These are phyloP conservation scores for Coniochaeta sp. DNA, from an alignment of 2,329 filamentous ascomycete genomes.

Conservation along the genomic window DNA sequence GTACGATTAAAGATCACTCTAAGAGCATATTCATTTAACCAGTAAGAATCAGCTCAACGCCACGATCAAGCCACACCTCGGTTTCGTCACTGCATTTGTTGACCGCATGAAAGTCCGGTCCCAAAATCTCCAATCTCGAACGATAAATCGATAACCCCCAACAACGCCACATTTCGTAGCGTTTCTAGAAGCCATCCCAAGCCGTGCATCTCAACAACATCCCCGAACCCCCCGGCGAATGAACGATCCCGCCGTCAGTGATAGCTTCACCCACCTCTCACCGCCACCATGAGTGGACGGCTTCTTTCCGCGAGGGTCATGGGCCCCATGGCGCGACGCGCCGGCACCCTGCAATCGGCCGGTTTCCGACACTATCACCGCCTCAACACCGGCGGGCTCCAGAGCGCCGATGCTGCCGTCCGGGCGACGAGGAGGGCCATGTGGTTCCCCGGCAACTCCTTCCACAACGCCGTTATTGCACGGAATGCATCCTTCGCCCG, in stretches of 20 bases:
- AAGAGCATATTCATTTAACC: too few species aligned
- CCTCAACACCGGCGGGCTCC: constrained; percentile 60
- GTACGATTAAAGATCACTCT: too few species aligned
- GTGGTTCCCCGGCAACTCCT: constrained; percentile 75
- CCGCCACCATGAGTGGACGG: constrained; percentile 59
- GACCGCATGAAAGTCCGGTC: not conserved
- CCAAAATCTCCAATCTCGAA: constrained; percentile 2
- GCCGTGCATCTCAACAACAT: not conserved
- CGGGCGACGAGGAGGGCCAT: constrained; percentile 55
- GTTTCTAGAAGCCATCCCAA: not conserved
- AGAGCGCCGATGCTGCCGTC: constrained; percentile 57
- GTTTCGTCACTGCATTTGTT: not conserved
- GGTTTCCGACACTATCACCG: constrained; percentile 57
- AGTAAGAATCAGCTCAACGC: not conserved
- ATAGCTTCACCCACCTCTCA: constrained; percentile 6
- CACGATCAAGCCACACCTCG: not conserved
- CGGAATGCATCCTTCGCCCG: constrained; percentile 59
- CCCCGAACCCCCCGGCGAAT: not conserved
- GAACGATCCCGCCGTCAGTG: not conserved
- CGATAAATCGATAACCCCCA: not conserved
- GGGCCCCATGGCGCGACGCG: constrained; percentile 55
- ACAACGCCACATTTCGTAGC: not conserved
- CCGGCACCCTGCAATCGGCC: constrained; percentile 37
- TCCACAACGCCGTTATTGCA: constrained; percentile 69
- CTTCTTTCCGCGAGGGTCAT: constrained; percentile 67